A percentile compares a stretch with the other conserved stretches of the same genome.
These are phyloP conservation scores for Prunus mongolica DNA, from an alignment of 306 rosid genomes.

Conservation along the genomic window DNA sequence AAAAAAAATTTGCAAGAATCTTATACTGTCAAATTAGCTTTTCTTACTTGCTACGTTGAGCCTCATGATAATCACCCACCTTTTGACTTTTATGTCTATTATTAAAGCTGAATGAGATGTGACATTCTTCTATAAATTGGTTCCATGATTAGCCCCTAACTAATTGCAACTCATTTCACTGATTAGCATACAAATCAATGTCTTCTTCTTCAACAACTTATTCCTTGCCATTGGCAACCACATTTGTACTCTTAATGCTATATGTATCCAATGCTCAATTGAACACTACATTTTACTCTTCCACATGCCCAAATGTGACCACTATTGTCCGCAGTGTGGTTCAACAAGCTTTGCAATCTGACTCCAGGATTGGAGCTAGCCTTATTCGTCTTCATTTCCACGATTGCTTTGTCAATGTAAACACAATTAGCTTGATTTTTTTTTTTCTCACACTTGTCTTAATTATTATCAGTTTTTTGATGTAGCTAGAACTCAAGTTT, in stretches of 20 bases:
- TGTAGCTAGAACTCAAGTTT: too few relatives aligned
- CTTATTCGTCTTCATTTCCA: conserved; percentile 63
- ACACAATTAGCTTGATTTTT: background rate
- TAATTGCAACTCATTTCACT: background rate
- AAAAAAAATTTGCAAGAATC: background rate
- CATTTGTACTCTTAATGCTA: conserved; percentile 13
- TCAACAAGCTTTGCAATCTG: conserved; percentile 52
- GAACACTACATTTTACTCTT: conserved; percentile 48
- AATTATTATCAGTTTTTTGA: background rate
- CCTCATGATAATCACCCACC: background rate
- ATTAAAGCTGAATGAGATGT: background rate
- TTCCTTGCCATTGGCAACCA: background rate
- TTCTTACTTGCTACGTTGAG: background rate
- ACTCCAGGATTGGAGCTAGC: conserved; percentile 58
- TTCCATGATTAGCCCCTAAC: background rate
- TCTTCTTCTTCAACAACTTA: conserved; percentile 12
- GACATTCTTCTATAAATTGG: background rate
- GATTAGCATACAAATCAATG: conserved; percentile 27
- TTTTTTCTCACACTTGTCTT: background rate
- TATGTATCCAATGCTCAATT: conserved; percentile 44
- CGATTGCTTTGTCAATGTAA: conserved; percentile 66
- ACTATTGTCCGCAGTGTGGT: conserved; percentile 40
- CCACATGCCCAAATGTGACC: conserved; percentile 58
- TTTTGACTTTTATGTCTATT: background rate
- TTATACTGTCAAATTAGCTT: background rate